Base-by-base conservation (phyloP, 2,329 filamentous ascomycete species). In the Lomentospora prolificans region DNA sequence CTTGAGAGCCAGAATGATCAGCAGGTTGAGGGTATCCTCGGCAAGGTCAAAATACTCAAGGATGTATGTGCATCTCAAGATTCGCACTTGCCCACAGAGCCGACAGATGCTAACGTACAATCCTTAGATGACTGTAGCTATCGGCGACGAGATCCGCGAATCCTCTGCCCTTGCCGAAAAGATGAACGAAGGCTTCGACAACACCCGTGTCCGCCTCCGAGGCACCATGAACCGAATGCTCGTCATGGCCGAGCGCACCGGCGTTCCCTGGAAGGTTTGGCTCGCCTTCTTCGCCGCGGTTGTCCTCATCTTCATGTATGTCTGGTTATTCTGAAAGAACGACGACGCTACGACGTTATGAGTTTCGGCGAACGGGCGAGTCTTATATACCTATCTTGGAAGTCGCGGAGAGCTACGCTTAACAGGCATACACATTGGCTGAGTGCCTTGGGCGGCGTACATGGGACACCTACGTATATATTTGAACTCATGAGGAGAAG, bases 161-260 rank as follows among this genome's bases (percentile, higher is more conserved):
- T 94, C 88, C 12, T 89, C 89, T 2, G 85, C 89, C 2, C 79
- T 97, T 3, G 88, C 90, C 2, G 90, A 96, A 64, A 92, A 90
- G 72, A 96, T 99, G 86, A 97, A 97, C 70, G 89, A 96, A 66
- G 81, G 84, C 4, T 99, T 97, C 67, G 92, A 97, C 68, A 84
- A 81, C 64, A 95, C 92, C 55, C 78, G 91, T 31, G 73, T 90
- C 54, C 82, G 88, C 60, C 75, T 99, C 59, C 81, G 85, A 48
- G 90, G 92, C 55, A 97, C 95, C 17, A 97, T 99, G 94, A 96
- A 90, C 68, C 79, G 91, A 58, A 99, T 99, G 94, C 73, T 97
- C 61, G 68, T 92, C 55, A 99, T 99, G 94, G 94, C 94, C 3
- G 82, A 97, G 73, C 80, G 84, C 64, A 95, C 91, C 2, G 94